A percentile compares a stretch with the other conserved stretches of the same genome.
Evolutionary conservation across 148 eudicot species (phyloP).

Genomic region (Rheum nobile): DNA sequence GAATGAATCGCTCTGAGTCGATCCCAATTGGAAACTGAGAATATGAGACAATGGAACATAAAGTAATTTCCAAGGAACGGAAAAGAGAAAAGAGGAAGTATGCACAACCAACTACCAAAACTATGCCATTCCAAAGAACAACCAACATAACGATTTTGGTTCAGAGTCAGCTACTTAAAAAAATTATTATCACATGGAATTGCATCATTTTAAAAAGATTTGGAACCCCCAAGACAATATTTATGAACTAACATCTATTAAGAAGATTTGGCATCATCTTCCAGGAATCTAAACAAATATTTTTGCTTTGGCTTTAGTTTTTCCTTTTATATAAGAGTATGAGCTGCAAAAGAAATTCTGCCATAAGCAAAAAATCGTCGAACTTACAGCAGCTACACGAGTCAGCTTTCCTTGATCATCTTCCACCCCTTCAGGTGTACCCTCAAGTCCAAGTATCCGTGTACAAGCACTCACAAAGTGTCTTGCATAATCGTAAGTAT

Average conservation of each 20-base stretch:
- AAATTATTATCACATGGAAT: not conserved
- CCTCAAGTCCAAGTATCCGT: slow-evolving; percentile 96
- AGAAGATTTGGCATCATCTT: not conserved
- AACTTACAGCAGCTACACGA: slow-evolving; percentile 92
- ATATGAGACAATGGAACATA: slow-evolving; percentile 6
- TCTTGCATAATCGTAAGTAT: slow-evolving; percentile 96
- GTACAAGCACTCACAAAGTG: slow-evolving; percentile 99
- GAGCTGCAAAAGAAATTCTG: not conserved
- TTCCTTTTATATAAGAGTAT: not conserved
- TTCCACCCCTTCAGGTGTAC: slow-evolving; percentile 95
- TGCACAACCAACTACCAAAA: not conserved
- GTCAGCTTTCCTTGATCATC: slow-evolving; percentile 94
- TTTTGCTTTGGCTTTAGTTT: not conserved
- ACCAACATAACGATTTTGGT: not conserved
- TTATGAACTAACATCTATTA: not conserved
- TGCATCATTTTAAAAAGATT: not conserved
- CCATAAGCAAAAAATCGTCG: not conserved
- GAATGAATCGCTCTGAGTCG: slow-evolving; percentile 84
- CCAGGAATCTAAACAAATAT: not conserved
- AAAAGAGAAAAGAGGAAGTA: slow-evolving; percentile 3
- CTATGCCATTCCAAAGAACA: not conserved
- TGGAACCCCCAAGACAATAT: not conserved
- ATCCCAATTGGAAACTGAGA: slow-evolving; percentile 94
- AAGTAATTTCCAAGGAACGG: slow-evolving; percentile 7
- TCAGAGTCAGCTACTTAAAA: not conserved